Evolutionary conservation across 2,329 filamentous ascomycete species (phyloP).

Genomic region (Dactylellina sp.): DNA sequence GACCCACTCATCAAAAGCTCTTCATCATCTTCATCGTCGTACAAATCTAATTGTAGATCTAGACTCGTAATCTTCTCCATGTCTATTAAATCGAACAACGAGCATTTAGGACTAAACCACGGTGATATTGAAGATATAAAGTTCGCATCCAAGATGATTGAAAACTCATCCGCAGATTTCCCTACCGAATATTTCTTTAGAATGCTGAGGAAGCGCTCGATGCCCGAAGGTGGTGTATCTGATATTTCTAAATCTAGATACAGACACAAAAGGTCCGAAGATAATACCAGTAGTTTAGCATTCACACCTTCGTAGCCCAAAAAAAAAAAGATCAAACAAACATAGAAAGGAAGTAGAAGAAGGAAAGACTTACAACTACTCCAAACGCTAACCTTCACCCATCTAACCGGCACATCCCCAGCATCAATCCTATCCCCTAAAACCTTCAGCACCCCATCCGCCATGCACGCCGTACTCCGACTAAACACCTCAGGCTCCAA

Average conservation of each 20-base stretch:
- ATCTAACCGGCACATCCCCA: conserved; percentile 27
- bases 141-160: conserved; percentile 32
- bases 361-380: conserved; percentile 38
- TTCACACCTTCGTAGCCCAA: too few species aligned
- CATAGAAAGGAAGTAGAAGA: conserved; percentile 1
- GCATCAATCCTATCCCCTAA: conserved; percentile 33
- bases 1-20: too few species aligned
- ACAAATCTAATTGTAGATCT: conserved; percentile 34
- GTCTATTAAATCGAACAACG: conserved; percentile 45
- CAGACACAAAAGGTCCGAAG: neutral
- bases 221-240: conserved; percentile 26
- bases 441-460: conserved; percentile 32
- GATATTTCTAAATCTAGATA: conserved; percentile 37
- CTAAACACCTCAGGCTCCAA: conserved; percentile 45
- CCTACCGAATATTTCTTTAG: conserved; percentile 35
- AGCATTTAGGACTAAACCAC: conserved; percentile 30
- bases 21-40: conserved; percentile 27
- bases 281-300: too few species aligned
- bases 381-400: conserved; percentile 52
- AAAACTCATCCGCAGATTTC: conserved; percentile 32
- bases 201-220: conserved; percentile 28
- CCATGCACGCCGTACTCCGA: conserved; percentile 38
- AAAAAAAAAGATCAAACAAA: too few species aligned
- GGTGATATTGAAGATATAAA: conserved; percentile 31
- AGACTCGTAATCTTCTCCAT: conserved; percentile 34